These are phyloP conservation scores for Naumovozyma castellii DNA, from an alignment of 805 yeast genomes.

Conservation along the genomic window DNA sequence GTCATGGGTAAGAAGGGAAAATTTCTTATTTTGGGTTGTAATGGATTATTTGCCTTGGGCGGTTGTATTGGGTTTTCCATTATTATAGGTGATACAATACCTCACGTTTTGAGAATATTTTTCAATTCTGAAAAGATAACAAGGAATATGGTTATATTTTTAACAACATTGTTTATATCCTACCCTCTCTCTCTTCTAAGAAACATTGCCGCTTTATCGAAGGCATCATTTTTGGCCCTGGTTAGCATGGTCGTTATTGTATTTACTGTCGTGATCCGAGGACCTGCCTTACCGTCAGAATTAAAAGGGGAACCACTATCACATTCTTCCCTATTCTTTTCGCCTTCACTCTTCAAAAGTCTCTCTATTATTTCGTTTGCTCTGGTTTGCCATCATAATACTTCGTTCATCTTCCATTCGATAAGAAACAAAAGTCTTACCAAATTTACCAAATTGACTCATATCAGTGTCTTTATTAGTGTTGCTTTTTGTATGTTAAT, in stretches of 20 bases:
- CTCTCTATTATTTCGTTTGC: conserved; percentile 93
- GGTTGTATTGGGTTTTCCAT: conserved; percentile 92
- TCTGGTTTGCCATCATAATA: conserved; percentile 89
- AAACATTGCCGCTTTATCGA: conserved; percentile 77
- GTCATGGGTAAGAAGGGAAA: conserved; percentile 74
- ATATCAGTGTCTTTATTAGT: conserved; percentile 72
- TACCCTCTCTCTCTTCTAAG: conserved; percentile 73
- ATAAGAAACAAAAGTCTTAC: conserved; percentile 65
- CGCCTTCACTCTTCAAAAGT: conserved; percentile 54
- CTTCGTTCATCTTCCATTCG: conserved; percentile 81
- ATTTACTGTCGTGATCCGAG: conserved; percentile 59
- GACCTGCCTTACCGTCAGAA: conserved; percentile 47
- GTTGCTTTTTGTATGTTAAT: conserved; percentile 68
- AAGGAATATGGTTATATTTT: conserved; percentile 59
- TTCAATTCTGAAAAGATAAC: conserved; percentile 30
- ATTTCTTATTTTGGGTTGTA: conserved; percentile 56
- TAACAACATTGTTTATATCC: conserved; percentile 64
- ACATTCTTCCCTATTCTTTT: not conserved
- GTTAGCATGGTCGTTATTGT: conserved; percentile 78
- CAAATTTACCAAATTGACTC: conserved; percentile 69
- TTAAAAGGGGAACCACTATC: conserved; percentile 34
- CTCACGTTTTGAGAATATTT: conserved; percentile 69
- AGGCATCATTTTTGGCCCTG: conserved; percentile 78
- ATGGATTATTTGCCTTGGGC: conserved; percentile 86
- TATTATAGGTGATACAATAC: conserved; percentile 90